These are phyloP conservation scores for Penicillium manginii DNA, from an alignment of 495 filamentous ascomycete species.

Conservation along the genomic window DNA sequence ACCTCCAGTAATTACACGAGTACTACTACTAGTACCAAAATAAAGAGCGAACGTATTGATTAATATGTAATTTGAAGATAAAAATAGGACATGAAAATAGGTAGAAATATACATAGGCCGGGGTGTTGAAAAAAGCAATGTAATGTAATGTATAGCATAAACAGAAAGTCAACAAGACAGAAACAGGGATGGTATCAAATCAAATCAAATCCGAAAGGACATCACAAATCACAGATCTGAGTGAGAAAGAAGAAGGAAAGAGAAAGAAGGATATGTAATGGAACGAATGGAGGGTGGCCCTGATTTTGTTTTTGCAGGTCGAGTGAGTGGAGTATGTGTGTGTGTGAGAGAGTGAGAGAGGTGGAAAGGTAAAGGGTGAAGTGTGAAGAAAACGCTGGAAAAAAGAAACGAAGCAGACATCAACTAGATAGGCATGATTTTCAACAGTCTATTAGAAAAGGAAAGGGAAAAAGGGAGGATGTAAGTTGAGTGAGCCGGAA, in stretches of 20 bases:
- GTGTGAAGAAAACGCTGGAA: conserved; percentile 1
- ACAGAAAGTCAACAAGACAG: conserved; percentile 5
- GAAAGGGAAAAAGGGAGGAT: not conserved
- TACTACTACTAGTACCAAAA: not conserved
- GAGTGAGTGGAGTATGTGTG: too few species aligned
- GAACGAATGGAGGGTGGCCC: not conserved
- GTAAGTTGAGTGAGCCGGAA: not conserved
- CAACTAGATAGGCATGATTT: conserved; percentile 12
- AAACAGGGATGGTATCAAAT: conserved; percentile 35
- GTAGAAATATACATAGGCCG: conserved; percentile 32
- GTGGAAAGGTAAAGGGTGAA: too few species aligned
- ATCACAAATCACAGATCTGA: conserved; percentile 26
- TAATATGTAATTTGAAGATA: conserved; percentile 27
- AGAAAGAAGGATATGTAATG: not conserved
- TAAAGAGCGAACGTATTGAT: conserved; percentile 26
- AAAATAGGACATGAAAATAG: conserved; percentile 22
- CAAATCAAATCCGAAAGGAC: conserved; percentile 33
- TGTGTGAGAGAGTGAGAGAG: too few species aligned
- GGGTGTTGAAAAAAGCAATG: too few species aligned
- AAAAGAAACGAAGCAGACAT: conserved; percentile 8
- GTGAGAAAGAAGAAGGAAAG: conserved; percentile 18
- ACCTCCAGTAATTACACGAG: too few species aligned
- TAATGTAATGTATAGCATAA: conserved; percentile 1
- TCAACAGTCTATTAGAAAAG: not conserved
- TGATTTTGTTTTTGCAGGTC: too few species aligned